Base-by-base conservation (phyloP, 306 rosid genomes). In the Trichosanthes truncata region DNA sequence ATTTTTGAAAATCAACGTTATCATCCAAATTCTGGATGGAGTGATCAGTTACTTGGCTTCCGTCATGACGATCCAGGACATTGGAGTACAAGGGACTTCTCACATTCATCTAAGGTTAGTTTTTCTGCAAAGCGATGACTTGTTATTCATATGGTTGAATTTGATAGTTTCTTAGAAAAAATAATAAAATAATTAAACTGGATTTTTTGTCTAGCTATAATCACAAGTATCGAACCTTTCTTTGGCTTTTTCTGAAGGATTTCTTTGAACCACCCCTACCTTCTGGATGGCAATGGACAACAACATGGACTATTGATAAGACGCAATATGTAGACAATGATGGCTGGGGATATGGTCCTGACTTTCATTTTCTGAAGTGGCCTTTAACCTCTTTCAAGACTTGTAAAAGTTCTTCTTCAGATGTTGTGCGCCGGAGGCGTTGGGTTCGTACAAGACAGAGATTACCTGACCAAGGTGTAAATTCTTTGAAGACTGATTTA, bases 211-310 rank as follows among this genome's bases (percentile, higher is more conserved):
- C 0, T 53, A 21, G 51, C 74, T 23, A 51, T 79, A 23, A 46
- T 21, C 62, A 25, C 84, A 43, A 56, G 46, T 78, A 68, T 76
- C 56, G 79, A 53, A 81, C 81, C 45, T 56, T 48, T 56, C 61
- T 84, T 73, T 82, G 52, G 73, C 74, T 81, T 83, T 79, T 41
- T 86, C 79, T 84, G 71, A 82, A 91, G 97, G 93, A 92, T 83
- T 92, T 92, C 87, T 87, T 84, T 86, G 97, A 92, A 85, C 97
- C 97, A n/a, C 93, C 89, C 35, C 93, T 92, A 83, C 93, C 92
- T 71, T 79, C 80, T 66, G 94, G 97, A 49, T 92, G 97, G 90
- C 88, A 86, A 81, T 92, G 97, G 97, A 72, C 84, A 26, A 87
- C 94, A 9, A 82, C 91, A 13, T 92, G 97, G 97, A 82, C 88